Evolutionary conservation across 305 asterid genomes (phyloP).

Genomic region (Fraxinus velutina): DNA sequence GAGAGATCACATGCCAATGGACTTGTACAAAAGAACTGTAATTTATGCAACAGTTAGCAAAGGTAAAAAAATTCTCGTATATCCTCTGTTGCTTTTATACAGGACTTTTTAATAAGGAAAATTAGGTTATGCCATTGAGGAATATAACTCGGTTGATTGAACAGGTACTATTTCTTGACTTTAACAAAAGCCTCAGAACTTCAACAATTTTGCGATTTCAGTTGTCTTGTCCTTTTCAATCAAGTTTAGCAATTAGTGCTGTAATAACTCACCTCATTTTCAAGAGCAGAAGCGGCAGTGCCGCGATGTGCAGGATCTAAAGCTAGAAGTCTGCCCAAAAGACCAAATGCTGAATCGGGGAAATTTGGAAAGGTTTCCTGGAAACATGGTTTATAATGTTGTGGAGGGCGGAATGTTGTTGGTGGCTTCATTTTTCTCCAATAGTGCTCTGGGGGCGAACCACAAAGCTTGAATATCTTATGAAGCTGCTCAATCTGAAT

Average conservation of each 20-base stretch:
- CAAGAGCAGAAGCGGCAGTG: constrained; percentile 54
- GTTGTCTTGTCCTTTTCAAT: neutral
- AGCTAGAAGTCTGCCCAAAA: constrained; percentile 53
- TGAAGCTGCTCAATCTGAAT: constrained; percentile 83
- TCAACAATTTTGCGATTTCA: neutral
- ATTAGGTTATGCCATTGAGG: neutral
- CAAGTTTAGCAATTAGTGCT: neutral
- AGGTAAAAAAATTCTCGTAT: neutral
- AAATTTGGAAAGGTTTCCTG: constrained; percentile 47
- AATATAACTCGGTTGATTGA: neutral
- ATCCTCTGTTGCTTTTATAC: neutral
- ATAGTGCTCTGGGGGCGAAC: constrained; percentile 72
- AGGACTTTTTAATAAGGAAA: neutral
- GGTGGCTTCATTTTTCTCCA: constrained; percentile 78
- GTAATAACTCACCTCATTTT: constrained; percentile 44
- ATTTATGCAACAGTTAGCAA: neutral
- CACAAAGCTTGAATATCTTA: constrained; percentile 77
- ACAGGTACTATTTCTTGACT: neutral
- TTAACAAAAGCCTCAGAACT: neutral
- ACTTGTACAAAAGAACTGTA: constrained; percentile 53
- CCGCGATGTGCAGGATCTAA: constrained; percentile 61
- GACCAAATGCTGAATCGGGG: constrained; percentile 51
- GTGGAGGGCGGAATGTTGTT: constrained; percentile 66
- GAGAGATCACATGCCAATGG: constrained; percentile 59
- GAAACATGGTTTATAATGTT: constrained; percentile 49